These are phyloP conservation scores for Chaetomium globosum DNA, from an alignment of 2,329 filamentous ascomycete species.

Conservation along the genomic window DNA sequence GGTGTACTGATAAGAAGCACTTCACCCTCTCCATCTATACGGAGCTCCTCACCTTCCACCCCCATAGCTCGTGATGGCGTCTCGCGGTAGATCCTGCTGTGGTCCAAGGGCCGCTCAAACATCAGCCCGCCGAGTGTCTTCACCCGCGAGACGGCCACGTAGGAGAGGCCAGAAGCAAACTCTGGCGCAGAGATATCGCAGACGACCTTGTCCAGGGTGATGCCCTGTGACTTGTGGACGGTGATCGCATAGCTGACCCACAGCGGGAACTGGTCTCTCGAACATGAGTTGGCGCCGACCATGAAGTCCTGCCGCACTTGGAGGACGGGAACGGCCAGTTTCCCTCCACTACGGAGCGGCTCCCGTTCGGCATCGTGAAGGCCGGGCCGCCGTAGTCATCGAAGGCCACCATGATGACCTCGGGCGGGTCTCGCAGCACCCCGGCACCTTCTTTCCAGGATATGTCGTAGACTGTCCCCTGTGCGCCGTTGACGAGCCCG, in stretches of 20 bases:
- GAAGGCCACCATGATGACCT: slow-evolving; percentile 22
- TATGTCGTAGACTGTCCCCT: slow-evolving; percentile 16
- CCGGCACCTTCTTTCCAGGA: slow-evolving; percentile 6
- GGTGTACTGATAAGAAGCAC: no score
- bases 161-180: slow-evolving; percentile 17
- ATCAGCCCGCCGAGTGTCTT: slow-evolving; percentile 17
- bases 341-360: slow-evolving; percentile 11
- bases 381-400: slow-evolving; percentile 16
- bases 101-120: slow-evolving; percentile 15
- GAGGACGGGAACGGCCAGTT: slow-evolving; percentile 12
- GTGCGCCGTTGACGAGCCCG: slow-evolving; percentile 20
- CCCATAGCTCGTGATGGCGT: neutral
- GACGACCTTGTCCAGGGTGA: slow-evolving; percentile 17
- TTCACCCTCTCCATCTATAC: no score
- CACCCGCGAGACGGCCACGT: slow-evolving; percentile 10
- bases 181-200: slow-evolving; percentile 20
- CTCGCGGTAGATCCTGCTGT: slow-evolving; percentile 15
- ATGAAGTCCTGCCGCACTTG: slow-evolving; percentile 9
- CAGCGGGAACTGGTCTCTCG: slow-evolving; percentile 19
- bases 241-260: slow-evolving; percentile 18
- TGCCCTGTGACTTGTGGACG: slow-evolving; percentile 14
- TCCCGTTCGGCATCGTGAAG: slow-evolving; percentile 9
- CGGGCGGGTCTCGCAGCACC: neutral
- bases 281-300: slow-evolving; percentile 1
- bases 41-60: no score